A percentile compares a stretch with the other conserved stretches of the same genome.
These are phyloP conservation scores for Rubroboletus satanas DNA, from an alignment of 768 basidiomycete species.

Conservation along the genomic window DNA sequence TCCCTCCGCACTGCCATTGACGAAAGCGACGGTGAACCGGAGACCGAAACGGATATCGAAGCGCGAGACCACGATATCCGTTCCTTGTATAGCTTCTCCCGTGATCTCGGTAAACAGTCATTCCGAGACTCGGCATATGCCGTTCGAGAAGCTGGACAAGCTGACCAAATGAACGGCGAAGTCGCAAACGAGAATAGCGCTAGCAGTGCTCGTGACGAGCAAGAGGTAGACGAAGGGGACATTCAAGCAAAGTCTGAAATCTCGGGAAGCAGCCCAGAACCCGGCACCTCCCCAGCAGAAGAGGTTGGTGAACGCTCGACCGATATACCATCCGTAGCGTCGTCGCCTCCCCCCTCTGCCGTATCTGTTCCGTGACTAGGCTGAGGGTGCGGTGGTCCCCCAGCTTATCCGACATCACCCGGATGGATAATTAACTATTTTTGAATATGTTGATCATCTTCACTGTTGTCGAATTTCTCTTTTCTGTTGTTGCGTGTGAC, in stretches of 20 bases:
- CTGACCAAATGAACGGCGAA: constrained; percentile 21
- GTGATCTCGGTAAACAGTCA: constrained; percentile 27
- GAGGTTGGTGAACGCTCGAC: constrained; percentile 18
- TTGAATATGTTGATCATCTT: constrained; percentile 35
- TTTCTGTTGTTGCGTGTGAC: constrained; percentile 14
- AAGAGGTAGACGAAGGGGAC: constrained; percentile 3
- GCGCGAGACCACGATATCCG: constrained; percentile 28
- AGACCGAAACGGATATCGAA: constrained; percentile 33
- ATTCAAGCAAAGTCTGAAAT: constrained; percentile 15
- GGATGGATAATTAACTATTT: constrained; percentile 30
- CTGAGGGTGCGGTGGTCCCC: background rate
- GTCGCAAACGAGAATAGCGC: constrained; percentile 14
- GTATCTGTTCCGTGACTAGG: constrained; percentile 25
- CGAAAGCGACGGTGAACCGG: constrained; percentile 32
- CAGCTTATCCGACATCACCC: constrained; percentile 6
- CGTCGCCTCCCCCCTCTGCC: constrained; percentile 31
- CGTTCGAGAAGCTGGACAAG: constrained; percentile 20
- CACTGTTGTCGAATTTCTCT: constrained; percentile 19
- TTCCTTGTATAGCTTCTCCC: constrained; percentile 33
- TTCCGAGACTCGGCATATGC: constrained; percentile 24
- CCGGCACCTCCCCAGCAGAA: constrained; percentile 20
- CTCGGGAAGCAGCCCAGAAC: constrained; percentile 15
- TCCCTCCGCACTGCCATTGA: constrained; percentile 35
- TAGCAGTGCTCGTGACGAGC: constrained; percentile 12
- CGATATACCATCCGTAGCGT: constrained; percentile 27